These are phyloP conservation scores for Chamaecrista fasciculata DNA, from an alignment of 306 rosid species.

Conservation along the genomic window DNA sequence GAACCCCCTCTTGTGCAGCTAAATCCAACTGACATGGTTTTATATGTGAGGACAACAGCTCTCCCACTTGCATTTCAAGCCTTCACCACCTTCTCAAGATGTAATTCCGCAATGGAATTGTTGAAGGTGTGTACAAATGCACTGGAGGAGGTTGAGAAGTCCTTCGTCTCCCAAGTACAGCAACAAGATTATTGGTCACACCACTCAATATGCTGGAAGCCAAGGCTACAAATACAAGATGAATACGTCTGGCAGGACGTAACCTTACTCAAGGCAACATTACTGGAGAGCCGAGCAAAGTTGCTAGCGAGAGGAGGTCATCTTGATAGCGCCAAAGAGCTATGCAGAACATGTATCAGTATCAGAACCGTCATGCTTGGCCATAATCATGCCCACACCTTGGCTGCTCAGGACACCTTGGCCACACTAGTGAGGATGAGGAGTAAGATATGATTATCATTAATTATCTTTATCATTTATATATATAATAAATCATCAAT, in stretches of 20 bases:
- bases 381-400: slow-evolving; percentile 72
- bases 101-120: slow-evolving; percentile 77
- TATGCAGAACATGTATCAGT: slow-evolving; percentile 80
- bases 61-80: slow-evolving; percentile 84
- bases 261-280: slow-evolving; percentile 73
- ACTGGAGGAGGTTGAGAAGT: slow-evolving; percentile 84
- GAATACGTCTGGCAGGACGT: slow-evolving; percentile 95
- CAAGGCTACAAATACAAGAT: slow-evolving; percentile 64
- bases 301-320: slow-evolving; percentile 73
- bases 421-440: slow-evolving; percentile 80
- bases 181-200: slow-evolving; percentile 84
- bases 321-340: slow-evolving; percentile 73
- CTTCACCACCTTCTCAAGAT: slow-evolving; percentile 73
- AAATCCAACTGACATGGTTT: slow-evolving; percentile 63
- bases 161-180: slow-evolving; percentile 84
- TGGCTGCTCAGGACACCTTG: slow-evolving; percentile 88
- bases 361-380: slow-evolving; percentile 92
- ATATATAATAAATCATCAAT: background rate
- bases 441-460: slow-evolving; percentile 73
- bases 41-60: slow-evolving; percentile 68
- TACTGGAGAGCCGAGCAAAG: slow-evolving; percentile 84
- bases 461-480: too few relatives aligned
- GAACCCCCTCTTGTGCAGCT: slow-evolving; percentile 72
- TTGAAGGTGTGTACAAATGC: slow-evolving; percentile 81
- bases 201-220: slow-evolving; percentile 77